Percentiles rank a stretch among this genome's conserved stretches.
Conservation (phyloP, 768 basidiomycete genomes). For the Suillus placidus region DNA sequence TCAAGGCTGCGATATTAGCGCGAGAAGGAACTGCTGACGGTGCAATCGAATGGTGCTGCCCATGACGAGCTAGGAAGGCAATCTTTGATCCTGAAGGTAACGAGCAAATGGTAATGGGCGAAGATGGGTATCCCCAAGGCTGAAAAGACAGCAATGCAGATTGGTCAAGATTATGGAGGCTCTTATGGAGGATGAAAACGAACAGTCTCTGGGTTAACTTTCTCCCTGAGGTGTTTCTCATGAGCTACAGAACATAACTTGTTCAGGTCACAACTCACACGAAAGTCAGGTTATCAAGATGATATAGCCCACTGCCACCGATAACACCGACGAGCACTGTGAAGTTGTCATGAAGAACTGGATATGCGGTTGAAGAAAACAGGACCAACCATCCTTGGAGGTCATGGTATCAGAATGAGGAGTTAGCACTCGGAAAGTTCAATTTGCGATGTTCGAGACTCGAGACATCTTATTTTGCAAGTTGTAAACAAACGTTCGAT, state of each 20-base stretch:
- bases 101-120: conserved; percentile 90
- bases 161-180: neutral
- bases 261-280: conserved; percentile 58
- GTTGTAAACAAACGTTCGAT: neutral
- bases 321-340: conserved; percentile 86
- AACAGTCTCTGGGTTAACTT: conserved; percentile 82
- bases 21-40: conserved; percentile 83
- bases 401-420: conserved; percentile 1
- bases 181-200: conserved; percentile 24
- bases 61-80: conserved; percentile 94
- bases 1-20: conserved; percentile 95
- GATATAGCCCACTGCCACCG: conserved; percentile 90
- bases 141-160: conserved; percentile 30
- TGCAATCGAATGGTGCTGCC: conserved; percentile 72
- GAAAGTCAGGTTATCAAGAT: conserved; percentile 87
- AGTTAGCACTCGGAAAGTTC: neutral
- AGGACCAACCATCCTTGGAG: neutral
- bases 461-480: neutral
- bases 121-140: conserved; percentile 94
- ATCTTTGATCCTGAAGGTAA: conserved; percentile 79
- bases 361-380: too few relatives aligned
- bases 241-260: neutral
- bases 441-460: neutral
- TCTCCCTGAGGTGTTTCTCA: conserved; percentile 50
- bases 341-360: neutral